Evolutionary conservation across 345 rosid genomes (phyloP), one percentile per base, ranked within the genome.

Genomic region (Diplotaxis tenuifolia): DNA sequence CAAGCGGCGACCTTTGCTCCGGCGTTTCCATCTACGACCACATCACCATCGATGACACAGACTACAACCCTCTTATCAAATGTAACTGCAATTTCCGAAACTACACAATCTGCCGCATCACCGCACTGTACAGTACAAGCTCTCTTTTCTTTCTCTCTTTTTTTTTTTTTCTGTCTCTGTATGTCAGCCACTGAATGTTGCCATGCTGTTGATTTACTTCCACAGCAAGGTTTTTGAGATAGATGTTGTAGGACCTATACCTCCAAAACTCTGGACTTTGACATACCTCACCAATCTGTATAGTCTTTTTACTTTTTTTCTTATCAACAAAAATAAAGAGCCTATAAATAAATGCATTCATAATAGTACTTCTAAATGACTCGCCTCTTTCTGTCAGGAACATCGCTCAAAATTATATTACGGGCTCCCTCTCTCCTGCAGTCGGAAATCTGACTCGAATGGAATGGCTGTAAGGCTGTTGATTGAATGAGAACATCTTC

Each of bases 381-480:
- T n/a, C 29, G 29, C 6, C 3, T 14, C 10, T 38, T 25, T 25
- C 16, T 59, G 63, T 62, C 70, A 78, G 81, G 71, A 73, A 78
- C 52, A 8, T 78, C 5, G 78, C n/a, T 50, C 68, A 63, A 62
- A 78, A 78, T 56, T 19, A 22, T 65, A 65, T 78, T 19, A 55
- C 71, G n/a, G 81, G 78, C 52, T 27, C 78, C 4, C 27, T 78
- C 34, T 21, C 78, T 73, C 66, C 78, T 29, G 74, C 71, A 2
- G 63, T 78, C 34, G 75, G 75, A 47, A 78, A 78, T 42, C 22
- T 78, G 71, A 78, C 38, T 9, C 62, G 63, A 29, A 73, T 78
- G 89, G 91, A 81, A 75, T 84, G 78, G 76, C 73, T 92, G 98
- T 88, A 85, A 65, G 86, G 62, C 69, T 58, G 3, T 70, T 56